A percentile compares a stretch with the other conserved stretches of the same genome.
These are phyloP conservation scores for Vitis riparia DNA, from an alignment of 164 flowering plant genomes.

Conservation along the genomic window DNA sequence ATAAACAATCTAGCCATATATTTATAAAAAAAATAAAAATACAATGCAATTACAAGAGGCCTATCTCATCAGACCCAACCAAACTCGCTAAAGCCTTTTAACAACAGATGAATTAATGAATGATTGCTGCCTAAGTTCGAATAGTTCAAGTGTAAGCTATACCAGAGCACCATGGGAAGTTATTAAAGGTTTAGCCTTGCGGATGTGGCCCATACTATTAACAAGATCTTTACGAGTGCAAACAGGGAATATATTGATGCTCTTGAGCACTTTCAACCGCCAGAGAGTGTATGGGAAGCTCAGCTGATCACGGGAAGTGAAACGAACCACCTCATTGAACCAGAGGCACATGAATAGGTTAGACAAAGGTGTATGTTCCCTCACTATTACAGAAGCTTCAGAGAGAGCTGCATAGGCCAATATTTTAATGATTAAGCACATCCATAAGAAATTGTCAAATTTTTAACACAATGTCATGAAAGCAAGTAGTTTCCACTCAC, in stretches of 20 bases:
- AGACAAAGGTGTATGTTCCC: conserved; percentile 77
- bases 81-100: too few species aligned
- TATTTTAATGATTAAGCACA: not conserved
- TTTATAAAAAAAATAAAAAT: too few species aligned
- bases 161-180: not conserved
- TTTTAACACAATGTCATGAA: not conserved
- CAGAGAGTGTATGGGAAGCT: conserved; percentile 93
- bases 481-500: not conserved
- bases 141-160: too few species aligned
- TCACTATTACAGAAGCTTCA: conserved; percentile 91
- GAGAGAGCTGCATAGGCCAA: conserved; percentile 71
- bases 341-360: conserved; percentile 93
- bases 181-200: conserved; percentile 80
- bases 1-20: too few species aligned
- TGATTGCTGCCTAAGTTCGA: too few species aligned
- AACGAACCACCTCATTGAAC: conserved; percentile 96
- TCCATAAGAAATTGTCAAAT: not conserved
- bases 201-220: conserved; percentile 89
- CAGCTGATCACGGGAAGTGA: conserved; percentile 93
- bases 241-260: conserved; percentile 84
- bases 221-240: conserved; percentile 96
- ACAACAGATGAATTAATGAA: too few species aligned
- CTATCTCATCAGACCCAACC: too few species aligned
- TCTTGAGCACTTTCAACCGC: conserved; percentile 58
- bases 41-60: too few species aligned